Conservation (phyloP, 2,329 filamentous ascomycete species). For the Pseudogymnoascus sp. region DNA sequence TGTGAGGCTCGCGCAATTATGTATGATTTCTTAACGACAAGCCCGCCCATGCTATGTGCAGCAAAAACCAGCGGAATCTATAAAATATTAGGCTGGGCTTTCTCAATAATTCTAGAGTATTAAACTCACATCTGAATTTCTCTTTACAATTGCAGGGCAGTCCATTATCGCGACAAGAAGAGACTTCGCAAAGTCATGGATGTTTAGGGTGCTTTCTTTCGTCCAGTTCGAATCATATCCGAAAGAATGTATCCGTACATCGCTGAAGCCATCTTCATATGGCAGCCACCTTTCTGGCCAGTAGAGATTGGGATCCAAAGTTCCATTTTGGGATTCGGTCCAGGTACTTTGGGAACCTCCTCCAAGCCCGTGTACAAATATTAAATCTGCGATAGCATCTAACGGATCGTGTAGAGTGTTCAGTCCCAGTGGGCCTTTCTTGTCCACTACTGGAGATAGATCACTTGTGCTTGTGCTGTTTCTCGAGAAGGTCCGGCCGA, state of each 20-base stretch:
- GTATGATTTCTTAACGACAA: conserved; percentile 31
- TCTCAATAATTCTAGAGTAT: conserved; percentile 10
- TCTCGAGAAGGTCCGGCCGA: neutral
- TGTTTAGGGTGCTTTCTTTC: conserved; percentile 16
- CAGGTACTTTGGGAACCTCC: conserved; percentile 33
- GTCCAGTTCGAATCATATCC: conserved; percentile 18
- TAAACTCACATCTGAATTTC: neutral
- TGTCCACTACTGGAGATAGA: neutral
- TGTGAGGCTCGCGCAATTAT: conserved; percentile 20
- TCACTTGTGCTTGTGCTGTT: neutral
- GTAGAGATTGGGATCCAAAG: conserved; percentile 17
- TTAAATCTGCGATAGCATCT: conserved; percentile 23
- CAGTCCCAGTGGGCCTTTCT: neutral
- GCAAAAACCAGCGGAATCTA: neutral
- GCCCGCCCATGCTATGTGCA: neutral
- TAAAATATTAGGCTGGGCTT: neutral
- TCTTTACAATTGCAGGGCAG: neutral
- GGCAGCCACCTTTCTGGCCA: conserved; percentile 34
- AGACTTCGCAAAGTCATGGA: conserved; percentile 16
- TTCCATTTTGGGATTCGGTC: conserved; percentile 21
- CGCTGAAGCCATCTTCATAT: conserved; percentile 25
- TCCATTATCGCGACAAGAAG: conserved; percentile 27
- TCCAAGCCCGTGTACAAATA: conserved; percentile 37
- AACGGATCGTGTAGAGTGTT: neutral
- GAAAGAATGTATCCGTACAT: conserved; percentile 30